Conservation (phyloP, 148 eudicot species). For the Rhododendron vialii region DNA sequence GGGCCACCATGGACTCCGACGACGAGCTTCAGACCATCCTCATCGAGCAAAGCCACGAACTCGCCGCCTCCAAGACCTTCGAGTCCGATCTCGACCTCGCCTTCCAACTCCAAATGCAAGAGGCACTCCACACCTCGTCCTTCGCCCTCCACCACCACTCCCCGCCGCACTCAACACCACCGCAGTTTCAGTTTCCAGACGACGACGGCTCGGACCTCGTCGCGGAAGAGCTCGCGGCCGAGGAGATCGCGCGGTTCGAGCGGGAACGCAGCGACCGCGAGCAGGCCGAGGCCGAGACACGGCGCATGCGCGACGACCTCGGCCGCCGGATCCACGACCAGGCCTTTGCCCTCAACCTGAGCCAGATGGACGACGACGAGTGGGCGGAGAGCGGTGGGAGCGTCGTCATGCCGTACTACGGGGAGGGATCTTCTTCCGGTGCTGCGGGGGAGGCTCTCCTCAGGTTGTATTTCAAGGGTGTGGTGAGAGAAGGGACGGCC, state of each 20-base stretch:
- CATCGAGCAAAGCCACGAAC: constrained; percentile 34
- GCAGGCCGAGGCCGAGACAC: constrained; percentile 19
- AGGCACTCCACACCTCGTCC: constrained; percentile 42
- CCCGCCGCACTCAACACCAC: constrained; percentile 5
- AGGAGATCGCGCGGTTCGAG: constrained; percentile 14
- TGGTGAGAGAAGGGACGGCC: constrained; percentile 40
- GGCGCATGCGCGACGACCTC: constrained; percentile 22
- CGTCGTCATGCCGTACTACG: constrained; percentile 31
- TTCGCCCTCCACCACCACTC: constrained; percentile 33
- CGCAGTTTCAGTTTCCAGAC: neutral
- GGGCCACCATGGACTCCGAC: constrained; percentile 8
- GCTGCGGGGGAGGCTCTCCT: neutral
- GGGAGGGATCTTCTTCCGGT: constrained; percentile 19
- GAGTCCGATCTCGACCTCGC: constrained; percentile 60
- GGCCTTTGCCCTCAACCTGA: constrained; percentile 36
- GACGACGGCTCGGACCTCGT: neutral
- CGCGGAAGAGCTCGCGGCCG: neutral
- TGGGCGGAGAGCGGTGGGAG: constrained; percentile 40
- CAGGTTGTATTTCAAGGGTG: constrained; percentile 59
- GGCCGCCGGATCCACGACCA: constrained; percentile 44
- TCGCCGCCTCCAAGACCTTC: constrained; percentile 26
- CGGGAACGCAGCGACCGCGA: constrained; percentile 30
- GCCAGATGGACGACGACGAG: constrained; percentile 32
- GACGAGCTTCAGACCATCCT: constrained; percentile 18
- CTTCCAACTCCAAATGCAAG: constrained; percentile 53